Conservation (phyloP, 1,284 basidiomycete species). For the Garcileccinum viscosum region DNA sequence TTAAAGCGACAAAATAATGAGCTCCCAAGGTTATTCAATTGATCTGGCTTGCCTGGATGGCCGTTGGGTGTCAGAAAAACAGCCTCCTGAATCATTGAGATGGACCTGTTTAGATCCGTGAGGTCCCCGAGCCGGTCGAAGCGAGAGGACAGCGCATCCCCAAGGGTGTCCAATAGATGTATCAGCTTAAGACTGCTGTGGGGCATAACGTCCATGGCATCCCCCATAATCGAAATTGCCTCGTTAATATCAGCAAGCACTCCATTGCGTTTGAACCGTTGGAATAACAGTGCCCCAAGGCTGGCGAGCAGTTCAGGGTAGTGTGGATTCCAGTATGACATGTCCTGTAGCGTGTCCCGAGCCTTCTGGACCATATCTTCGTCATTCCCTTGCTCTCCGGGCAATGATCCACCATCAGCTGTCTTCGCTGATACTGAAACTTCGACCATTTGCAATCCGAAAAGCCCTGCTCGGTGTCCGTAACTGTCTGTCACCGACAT, state of each 20-base stretch:
- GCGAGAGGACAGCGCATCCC: no score
- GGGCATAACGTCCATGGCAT: no score
- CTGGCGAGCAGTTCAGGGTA: background rate
- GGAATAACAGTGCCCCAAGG: background rate
- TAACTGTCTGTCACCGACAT: background rate
- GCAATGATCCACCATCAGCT: background rate
- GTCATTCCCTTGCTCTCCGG: background rate
- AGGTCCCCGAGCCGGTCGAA: no score
- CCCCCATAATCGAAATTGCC: background rate
- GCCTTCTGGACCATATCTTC: background rate
- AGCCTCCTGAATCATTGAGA: no score
- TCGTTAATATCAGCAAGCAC: background rate
- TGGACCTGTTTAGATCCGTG: no score
- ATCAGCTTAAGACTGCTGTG: no score
- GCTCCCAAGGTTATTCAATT: no score
- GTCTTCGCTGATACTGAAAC: background rate
- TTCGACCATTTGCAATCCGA: background rate
- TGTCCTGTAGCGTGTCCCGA: background rate
- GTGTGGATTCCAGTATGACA: background rate
- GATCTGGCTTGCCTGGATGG: no score
- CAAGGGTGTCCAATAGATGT: no score
- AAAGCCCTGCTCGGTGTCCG: background rate
- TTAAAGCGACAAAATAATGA: no score
- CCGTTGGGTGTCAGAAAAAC: no score
- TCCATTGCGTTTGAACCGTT: background rate